Evolutionary conservation across 2,329 filamentous ascomycete genomes (phyloP).

Genomic region (Aspergillus fijiensis): DNA sequence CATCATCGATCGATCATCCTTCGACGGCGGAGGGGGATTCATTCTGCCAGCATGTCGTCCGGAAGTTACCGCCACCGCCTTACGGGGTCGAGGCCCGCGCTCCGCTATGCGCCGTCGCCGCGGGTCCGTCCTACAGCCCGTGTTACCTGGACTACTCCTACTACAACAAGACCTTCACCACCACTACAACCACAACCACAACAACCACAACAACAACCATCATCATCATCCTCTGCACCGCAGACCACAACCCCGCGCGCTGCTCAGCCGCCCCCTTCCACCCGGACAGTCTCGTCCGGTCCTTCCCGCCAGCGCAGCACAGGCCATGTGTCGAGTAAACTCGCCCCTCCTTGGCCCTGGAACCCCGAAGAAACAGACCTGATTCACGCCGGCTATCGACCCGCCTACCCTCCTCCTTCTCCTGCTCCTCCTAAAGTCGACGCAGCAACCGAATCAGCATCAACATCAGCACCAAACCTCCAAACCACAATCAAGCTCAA

Average conservation of each 20-base stretch:
- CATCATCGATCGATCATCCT: constrained; percentile 4
- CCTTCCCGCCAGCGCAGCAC: constrained; percentile 11
- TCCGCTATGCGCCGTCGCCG: not conserved
- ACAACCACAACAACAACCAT: not conserved
- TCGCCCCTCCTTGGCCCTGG: constrained; percentile 24
- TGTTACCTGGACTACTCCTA: not conserved
- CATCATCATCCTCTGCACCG: not conserved
- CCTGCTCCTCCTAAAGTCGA: constrained; percentile 14
- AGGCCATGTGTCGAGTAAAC: constrained; percentile 18
- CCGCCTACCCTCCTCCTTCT: constrained; percentile 20
- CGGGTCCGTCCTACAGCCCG: constrained; percentile 1
- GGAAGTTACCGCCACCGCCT: constrained; percentile 19
- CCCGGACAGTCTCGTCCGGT: not conserved
- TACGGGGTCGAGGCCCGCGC: not conserved
- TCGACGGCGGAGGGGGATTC: constrained; percentile 10
- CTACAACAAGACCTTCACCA: constrained; percentile 5
- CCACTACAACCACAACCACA: not conserved
- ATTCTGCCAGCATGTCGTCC: constrained; percentile 22
- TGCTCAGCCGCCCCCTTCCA: not conserved
- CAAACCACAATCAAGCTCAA: not conserved
- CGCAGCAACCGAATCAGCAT: not conserved
- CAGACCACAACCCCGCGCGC: not conserved
- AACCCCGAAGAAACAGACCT: constrained; percentile 24
- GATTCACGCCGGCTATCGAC: constrained; percentile 25
- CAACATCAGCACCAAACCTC: not conserved